Evolutionary conservation across 164 flowering plant genomes (phyloP).

Genomic region (Vitis labrusca): DNA sequence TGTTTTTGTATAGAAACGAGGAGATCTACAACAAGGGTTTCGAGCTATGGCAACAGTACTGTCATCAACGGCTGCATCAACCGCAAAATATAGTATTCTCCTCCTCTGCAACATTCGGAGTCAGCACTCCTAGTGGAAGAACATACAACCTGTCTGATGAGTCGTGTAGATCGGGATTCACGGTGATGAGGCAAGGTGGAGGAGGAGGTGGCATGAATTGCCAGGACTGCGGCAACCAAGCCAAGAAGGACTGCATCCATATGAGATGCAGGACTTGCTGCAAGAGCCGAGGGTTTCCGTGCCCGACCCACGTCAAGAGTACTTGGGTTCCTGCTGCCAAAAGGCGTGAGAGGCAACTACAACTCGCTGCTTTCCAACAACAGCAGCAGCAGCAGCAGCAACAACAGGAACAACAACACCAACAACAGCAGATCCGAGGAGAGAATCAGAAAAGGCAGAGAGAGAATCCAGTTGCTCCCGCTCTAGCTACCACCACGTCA

Average conservation of each 20-base stretch:
- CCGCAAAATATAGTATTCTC: constrained; percentile 1
- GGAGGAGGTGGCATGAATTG: constrained; percentile 43
- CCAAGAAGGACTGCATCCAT: constrained; percentile 71
- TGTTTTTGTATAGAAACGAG: constrained; percentile 42
- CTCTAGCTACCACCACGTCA: constrained; percentile 30
- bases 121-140: constrained; percentile 23
- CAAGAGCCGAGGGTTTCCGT: constrained; percentile 66
- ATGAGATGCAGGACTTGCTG: constrained; percentile 74
- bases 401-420: constrained; percentile 16
- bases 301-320: constrained; percentile 72
- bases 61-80: constrained; percentile 28
- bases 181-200: constrained; percentile 26
- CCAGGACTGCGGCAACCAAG: constrained; percentile 81
- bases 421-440: constrained; percentile 21
- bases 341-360: constrained; percentile 55
- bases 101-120: constrained; percentile 11
- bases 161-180: constrained; percentile 14
- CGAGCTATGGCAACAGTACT: constrained; percentile 56
- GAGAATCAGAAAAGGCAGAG: constrained; percentile 42
- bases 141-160: constrained; percentile 20
- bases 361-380: constrained; percentile 31
- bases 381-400: constrained; percentile 26
- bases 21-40: constrained; percentile 53
- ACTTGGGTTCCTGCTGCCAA: constrained; percentile 81
- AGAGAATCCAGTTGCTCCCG: constrained; percentile 24